Base-by-base conservation (phyloP, 2,329 filamentous ascomycete species). In the Neoscytalidium dimidiatum region DNA sequence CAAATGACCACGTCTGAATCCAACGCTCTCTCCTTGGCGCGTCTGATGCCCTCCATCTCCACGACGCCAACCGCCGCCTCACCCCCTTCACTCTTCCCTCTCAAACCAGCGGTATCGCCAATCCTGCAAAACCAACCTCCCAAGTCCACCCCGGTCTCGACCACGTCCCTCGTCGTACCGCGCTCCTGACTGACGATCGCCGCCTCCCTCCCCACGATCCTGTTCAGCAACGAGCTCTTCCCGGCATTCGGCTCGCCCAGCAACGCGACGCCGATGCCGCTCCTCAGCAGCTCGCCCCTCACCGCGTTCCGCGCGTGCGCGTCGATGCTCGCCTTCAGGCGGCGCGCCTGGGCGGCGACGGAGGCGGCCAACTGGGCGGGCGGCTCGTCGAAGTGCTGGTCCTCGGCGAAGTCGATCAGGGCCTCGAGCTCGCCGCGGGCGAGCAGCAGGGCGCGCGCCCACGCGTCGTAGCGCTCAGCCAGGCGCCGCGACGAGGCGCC, bases 391-490 rank as follows among this genome's bases (percentile, higher is more conserved):
- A 99, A 96, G 79, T 98, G 92, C 78, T 99, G 94, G 72, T 98
- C 95, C 76, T 99, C 95, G 0, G 92, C 91, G 75, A 99, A 99
- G 78, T 99, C 95, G 67, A 99, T 98, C 69, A 99, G 80, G 0
- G 95, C 95, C 78, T 99, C 95, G 43, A 99, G 84, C 79, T 98
- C 94, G 9, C 92, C 95, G 1, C 95, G 87, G 9, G 94, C 94
- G 67, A 90, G 84, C 6, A 98, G 82, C 19, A 99, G 80, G 68
- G 88, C 83, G 68, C 86, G 81, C 28, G 94, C 88, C 95, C 95
- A 99, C 9, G 72, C 72, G 70, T 97, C 93, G 75, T 99, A 99
- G 19, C 88, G 88, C 66, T 84, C 83, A 0, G 92, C 88, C 13
- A 97, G 82, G 0, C 83, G 71, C 31, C 17, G 26, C 23, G 89